Evolutionary conservation across 2,329 filamentous ascomycete genomes (phyloP), one percentile per base, ranked within the genome.

Genomic region (Aspergillus versicolor): DNA sequence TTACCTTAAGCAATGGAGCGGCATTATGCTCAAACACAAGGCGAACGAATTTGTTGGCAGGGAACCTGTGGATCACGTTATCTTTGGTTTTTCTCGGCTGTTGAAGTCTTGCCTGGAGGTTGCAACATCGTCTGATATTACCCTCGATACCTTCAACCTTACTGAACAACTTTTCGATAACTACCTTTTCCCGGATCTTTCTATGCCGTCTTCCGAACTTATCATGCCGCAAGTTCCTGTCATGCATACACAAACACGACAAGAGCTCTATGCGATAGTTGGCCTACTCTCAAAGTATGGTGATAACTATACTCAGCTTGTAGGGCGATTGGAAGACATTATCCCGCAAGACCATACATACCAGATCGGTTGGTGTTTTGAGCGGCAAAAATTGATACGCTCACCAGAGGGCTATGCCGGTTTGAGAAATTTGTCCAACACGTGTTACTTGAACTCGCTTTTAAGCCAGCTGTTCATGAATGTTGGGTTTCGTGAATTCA

Each of bases 401-500:
- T 86, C 90, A 2, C 76, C 84, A 1, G 89, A 89, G 61, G 92
- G 91, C 19, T 96, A 96, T 70, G 86, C 89, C n/a, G 94, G 94
- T 1, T 75, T 99, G n/a, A 84, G 84, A 56, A 99, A 99, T 67
- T 82, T 97, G 15, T 94, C 91, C 9, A 96, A 97, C 70, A 97
- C 95, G 0, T 99, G 94, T 75, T 99, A 99, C 71, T 83, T 97
- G 70, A 99, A 99, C 71, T 97, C 94, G 0, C 79, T 99, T 0
- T 82, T 97, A 59, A 93, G 92, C 0, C 94, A 99, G 70, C 84
- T 99, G 0, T 99, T 93, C 78, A 97, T 97, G 91, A 97, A 99
- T 69, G 77, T 90, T 15, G 82, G 86, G 6, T 97, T 99, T 67
- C 88, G 94, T 17, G 82, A 84, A 15, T 96, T 97, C 72, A 89